Percentiles rank a stretch among this genome's conserved stretches.
These are phyloP conservation scores for Colletotrichum cuscutae DNA, from an alignment of 2,329 filamentous ascomycete species.

Conservation along the genomic window DNA sequence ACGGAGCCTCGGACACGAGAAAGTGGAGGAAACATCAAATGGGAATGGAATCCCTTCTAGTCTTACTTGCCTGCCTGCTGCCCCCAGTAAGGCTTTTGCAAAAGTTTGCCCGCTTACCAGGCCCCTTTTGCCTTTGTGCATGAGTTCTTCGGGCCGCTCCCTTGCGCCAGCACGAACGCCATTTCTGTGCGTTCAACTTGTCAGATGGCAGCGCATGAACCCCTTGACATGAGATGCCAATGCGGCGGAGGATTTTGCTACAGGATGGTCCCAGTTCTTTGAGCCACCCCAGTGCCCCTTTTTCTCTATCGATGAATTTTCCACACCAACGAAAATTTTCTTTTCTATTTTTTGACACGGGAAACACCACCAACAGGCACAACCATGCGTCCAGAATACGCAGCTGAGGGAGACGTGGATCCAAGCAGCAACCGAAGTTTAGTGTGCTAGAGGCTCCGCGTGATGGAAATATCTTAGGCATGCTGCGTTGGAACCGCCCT, in stretches of 20 bases:
- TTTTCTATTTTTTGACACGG: not conserved
- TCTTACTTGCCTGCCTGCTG: not conserved
- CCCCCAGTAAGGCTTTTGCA: not conserved
- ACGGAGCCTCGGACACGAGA: not conserved
- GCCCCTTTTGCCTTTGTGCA: not conserved
- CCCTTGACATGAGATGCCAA: conserved; percentile 13
- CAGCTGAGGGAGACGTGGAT: not conserved
- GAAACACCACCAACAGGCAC: not conserved
- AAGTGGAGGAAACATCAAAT: not conserved
- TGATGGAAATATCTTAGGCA: not conserved
- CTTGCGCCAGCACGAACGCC: conserved; percentile 3
- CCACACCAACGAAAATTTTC: not conserved
- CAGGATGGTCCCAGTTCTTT: not conserved
- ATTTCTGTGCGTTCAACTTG: conserved; percentile 7
- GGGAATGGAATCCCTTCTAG: not conserved
- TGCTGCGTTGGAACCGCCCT: not conserved
- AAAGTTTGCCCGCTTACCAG: not conserved
- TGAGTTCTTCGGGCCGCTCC: conserved; percentile 7
- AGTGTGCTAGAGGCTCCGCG: not conserved
- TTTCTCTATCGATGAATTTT: not conserved
- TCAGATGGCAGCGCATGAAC: conserved; percentile 21
- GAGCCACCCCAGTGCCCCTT: not conserved
- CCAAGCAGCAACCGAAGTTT: not conserved
- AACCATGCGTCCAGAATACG: not conserved
- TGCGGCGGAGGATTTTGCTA: conserved; percentile 1